Evolutionary conservation across 805 yeast genomes (phyloP), one percentile per base, ranked within the genome.

Genomic region (Candida sphagnicola): DNA sequence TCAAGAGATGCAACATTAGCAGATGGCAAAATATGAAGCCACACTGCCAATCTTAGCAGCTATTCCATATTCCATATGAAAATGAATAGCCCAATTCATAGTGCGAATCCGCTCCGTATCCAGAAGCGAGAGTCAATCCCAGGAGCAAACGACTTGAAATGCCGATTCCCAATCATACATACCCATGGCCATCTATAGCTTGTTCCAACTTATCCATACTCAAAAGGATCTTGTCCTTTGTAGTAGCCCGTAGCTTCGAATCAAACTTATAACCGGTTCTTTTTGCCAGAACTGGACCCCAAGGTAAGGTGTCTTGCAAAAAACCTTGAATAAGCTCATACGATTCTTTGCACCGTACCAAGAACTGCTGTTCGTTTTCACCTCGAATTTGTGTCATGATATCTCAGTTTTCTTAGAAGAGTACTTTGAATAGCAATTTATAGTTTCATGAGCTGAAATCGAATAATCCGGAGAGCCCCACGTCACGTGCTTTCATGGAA

Each of bases 151-250:
- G n/a, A n/a, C n/a, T n/a, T n/a, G n/a, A n/a, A n/a, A n/a, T n/a
- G 25, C 17, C 16, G 12, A 5, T 14, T 31, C 8, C 8, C 34
- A 5, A 10, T 29, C 3, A 24, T 33, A 60, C 64, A 41, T 58
- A 59, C 62, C 61, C 61, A 38, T 60, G 64, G 16, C 49, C 39
- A 18, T 57, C 62, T 12, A 65, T 57, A 2, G 65, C 53, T 2
- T 37, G 21, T 6, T 50, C 58, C 34, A 65, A 49, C 33, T 56
- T 57, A 18, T 49, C 52, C 45, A 65, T 49, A 23, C 61, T 54
- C 33, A 54, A 45, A 19, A 32, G 29, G 16, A 64, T 55, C 42
- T 61, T 61, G 10, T 51, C 46, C 39, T 61, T 61, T 29, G 61
- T 64, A 21, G 31, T 31, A 11, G 40, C 40, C 28, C 67, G 45